phyloP scores from a whole-genome alignment of 2,329 filamentous ascomycete species.

The Sporothrix globosa region DNA sequence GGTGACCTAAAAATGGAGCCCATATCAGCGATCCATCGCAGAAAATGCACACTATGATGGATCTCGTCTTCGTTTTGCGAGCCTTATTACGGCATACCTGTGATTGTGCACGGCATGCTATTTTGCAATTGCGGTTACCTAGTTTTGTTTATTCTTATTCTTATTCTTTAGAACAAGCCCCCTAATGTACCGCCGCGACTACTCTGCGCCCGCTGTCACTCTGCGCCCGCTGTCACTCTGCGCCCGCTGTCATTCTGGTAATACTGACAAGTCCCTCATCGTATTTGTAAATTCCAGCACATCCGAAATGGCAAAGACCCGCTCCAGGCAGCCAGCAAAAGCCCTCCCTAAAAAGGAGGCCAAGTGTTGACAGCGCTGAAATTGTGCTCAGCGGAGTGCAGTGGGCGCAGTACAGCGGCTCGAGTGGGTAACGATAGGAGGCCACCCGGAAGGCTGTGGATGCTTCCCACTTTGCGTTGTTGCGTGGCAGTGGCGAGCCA shows the following conservation, averaged over 20 bases:
- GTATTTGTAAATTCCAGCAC: background rate
- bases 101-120: background rate
- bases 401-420: slow-evolving; percentile 5
- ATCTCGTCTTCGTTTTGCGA: background rate
- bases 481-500: background rate
- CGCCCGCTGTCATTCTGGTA: too few species aligned
- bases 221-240: too few species aligned
- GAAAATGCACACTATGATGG: background rate
- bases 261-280: background rate
- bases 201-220: too few species aligned
- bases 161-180: too few species aligned
- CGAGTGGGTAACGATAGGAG: background rate
- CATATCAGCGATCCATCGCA: slow-evolving; percentile 4
- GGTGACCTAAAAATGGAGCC: background rate
- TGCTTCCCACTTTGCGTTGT: background rate
- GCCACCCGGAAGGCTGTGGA: background rate
- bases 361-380: background rate
- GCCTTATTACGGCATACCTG: too few species aligned
- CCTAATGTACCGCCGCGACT: too few species aligned
- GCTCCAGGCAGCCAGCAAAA: slow-evolving; percentile 13
- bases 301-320: background rate
- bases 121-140: too few species aligned
- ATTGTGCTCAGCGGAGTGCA: background rate
- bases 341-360: background rate
- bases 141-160: background rate